A percentile compares a stretch with the other conserved stretches of the same genome.
Conservation (phyloP, 2,329 filamentous ascomycete species). For the Fusarium floridanum region DNA sequence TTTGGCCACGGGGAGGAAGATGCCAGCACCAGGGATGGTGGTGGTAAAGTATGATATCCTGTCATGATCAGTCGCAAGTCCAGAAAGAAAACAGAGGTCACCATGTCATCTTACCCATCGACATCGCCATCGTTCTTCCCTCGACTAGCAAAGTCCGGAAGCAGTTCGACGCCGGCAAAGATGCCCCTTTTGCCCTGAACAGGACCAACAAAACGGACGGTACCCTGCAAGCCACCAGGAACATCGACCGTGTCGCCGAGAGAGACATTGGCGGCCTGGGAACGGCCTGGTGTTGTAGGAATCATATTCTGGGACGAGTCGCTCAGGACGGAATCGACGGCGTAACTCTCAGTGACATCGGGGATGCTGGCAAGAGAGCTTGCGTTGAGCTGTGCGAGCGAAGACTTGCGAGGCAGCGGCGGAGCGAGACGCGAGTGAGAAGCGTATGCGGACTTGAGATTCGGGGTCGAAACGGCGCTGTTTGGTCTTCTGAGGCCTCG, state of each 20-base stretch:
- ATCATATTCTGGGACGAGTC: slow-evolving; percentile 58
- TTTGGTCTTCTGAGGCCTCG: slow-evolving; percentile 60
- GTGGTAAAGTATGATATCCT: slow-evolving; percentile 86
- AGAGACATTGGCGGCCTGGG: slow-evolving; percentile 67
- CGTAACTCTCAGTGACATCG: slow-evolving; percentile 75
- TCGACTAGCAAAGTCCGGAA: slow-evolving; percentile 80
- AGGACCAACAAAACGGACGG: slow-evolving; percentile 87
- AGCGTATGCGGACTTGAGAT: slow-evolving; percentile 66
- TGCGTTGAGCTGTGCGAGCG: slow-evolving; percentile 76
- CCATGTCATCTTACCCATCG: slow-evolving; percentile 76
- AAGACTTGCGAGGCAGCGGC: slow-evolving; percentile 75
- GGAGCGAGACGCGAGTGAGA: slow-evolving; percentile 62
- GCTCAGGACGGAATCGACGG: slow-evolving; percentile 65
- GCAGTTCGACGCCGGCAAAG: slow-evolving; percentile 93
- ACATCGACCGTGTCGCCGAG: slow-evolving; percentile 91
- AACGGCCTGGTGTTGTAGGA: slow-evolving; percentile 67
- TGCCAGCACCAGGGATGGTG: slow-evolving; percentile 82
- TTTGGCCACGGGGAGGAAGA: slow-evolving; percentile 91
- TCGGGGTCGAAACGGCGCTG: slow-evolving; percentile 69
- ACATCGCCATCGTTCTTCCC: slow-evolving; percentile 98
- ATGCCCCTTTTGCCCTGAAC: slow-evolving; percentile 91
- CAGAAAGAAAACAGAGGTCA: neutral
- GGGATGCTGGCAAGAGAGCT: slow-evolving; percentile 74
- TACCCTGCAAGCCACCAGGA: slow-evolving; percentile 91
- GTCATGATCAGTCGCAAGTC: slow-evolving; percentile 20